Evolutionary conservation across 441 rosid genomes (phyloP), one percentile per base, ranked within the genome.

Genomic region (Populus hybrid): DNA sequence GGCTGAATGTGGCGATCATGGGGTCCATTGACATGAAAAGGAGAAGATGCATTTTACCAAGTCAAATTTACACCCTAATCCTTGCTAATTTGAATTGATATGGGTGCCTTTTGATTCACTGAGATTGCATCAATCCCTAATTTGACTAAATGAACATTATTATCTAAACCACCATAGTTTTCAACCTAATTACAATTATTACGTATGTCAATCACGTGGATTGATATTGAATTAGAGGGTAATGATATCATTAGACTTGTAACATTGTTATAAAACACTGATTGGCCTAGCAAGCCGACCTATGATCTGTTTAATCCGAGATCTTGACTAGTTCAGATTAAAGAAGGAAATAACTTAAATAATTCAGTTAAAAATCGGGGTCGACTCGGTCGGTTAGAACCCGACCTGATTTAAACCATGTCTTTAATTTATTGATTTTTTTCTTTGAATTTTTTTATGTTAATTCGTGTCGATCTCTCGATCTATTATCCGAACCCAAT

Each of bases 321-420:
- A 33, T 33, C 0, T 33, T 1, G 1, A 33, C 1, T 1, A 0
- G 0, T 33, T 33, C 1, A 6, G 1, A 6, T 33, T 33, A 0
- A 33, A 33, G 0, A 6, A 31, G 0, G 0, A 31, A 31, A 31
- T 31, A 31, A 31, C 33, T 1, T 31, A 0, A 31, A 31, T 31
- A 31, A 31, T 31, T 31, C 6, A 31, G 6, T 31, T 31, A 31
- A 31, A 1, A 4, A 0, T 31, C 1, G 0, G 33, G 33, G 33
- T 31, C 4, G 0, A 1, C 35, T 1, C 6, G 7, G 1, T 33
- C 35, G 0, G 6, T 6, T 1, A 33, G 36, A 33, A 2, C 1
- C 2, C 6, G 7, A 33, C 8, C 1, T 0, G 7, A 33, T 6
- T 33, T 6, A 6, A 33, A 33, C 36, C 2, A 0, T 6, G 7